Base-by-base conservation (phyloP, 805 yeast genomes). In the Cyberlindnera sargentensis region DNA sequence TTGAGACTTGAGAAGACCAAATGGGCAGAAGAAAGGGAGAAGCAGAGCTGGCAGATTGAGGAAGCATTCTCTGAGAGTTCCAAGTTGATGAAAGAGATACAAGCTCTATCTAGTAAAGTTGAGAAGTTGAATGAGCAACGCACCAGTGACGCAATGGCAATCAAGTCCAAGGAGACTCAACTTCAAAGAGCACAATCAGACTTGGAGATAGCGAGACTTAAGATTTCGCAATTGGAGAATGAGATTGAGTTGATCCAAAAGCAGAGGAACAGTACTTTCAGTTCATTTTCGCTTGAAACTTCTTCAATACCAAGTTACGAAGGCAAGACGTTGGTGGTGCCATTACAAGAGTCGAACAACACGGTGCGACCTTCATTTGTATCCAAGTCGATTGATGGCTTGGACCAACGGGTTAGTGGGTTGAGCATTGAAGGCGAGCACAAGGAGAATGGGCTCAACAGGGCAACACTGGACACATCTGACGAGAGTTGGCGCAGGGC, bases 401-500 rank as follows among this genome's bases (percentile, higher is more conserved):
- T 57, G 8, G 58, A 57, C 39, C 42, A 47, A 20, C 47, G 49
- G 11, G 66, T 62, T 7, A 53, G 62, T 7, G 55, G 55, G 5
- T 48, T 62, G 30, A 42, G 52, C 3, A 57, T 61, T 27, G 64
- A 58, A 33, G 41, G 53, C 23, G 62, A 54, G 28, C 58, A 57
- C 42, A 59, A 59, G 42, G 58, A 52, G 40, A 52, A 55, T 29
- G 48, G 51, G 23, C 15, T 37, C 26, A 46, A 46, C 11, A 23
- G 41, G 9, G 40, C 47, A 2, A 31, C 47, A 31, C 31, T 51
- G 29, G 56, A 51, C 35, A 70, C 71, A 37, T 84, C 76, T 46
- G 89, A 82, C 46, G 78, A 72, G 42, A 80, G 84, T 52, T 89
- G 96, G 96, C 78, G 75, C 51, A 75, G 91, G 39, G 96, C 96